A percentile compares a stretch with the other conserved stretches of the same genome.
phyloP scores from a whole-genome alignment of 305 asterid genomes.

The Withania somnifera region DNA sequence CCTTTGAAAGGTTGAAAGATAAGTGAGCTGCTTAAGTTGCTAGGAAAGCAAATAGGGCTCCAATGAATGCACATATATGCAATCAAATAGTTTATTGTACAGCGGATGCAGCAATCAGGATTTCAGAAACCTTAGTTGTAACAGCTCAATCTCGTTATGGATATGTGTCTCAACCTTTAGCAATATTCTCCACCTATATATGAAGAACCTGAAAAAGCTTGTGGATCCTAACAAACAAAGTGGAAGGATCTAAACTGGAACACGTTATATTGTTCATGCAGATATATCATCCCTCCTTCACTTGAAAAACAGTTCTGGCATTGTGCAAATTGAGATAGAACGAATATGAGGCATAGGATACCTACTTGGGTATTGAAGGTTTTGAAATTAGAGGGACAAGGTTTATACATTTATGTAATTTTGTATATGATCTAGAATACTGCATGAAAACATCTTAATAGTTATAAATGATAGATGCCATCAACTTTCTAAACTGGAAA shows the following conservation, averaged over 20 bases:
- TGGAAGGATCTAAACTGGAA: background rate
- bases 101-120: background rate
- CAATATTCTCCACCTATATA: background rate
- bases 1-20: background rate
- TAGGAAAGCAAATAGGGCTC: background rate
- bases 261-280: background rate
- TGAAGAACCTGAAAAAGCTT: background rate
- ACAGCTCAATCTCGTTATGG: background rate
- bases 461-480: background rate
- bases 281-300: background rate
- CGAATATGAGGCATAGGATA: background rate
- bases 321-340: background rate
- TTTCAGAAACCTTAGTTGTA: background rate
- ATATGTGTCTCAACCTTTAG: background rate
- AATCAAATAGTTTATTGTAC: background rate
- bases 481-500: background rate
- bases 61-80: background rate
- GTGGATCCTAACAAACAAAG: background rate
- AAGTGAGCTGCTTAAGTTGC: background rate
- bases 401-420: background rate
- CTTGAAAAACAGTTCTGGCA: background rate
- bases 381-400: background rate
- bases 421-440: background rate
- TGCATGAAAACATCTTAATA: background rate
- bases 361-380: background rate